These are phyloP conservation scores for Xanthoconium stramineum DNA, from an alignment of 768 basidiomycete species.

Conservation along the genomic window DNA sequence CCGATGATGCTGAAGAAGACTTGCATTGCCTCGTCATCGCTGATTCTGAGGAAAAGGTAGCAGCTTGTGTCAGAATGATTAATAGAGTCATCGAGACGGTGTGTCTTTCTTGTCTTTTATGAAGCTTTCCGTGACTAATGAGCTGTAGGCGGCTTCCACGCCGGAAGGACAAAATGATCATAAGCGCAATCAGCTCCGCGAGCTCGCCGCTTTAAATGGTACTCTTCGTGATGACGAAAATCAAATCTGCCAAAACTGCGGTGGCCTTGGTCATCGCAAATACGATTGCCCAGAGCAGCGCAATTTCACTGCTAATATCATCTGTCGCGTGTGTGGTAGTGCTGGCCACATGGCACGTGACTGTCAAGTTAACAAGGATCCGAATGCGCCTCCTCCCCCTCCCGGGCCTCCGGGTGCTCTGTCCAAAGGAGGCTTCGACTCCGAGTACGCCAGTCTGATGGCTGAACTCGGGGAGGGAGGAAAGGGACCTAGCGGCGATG, in stretches of 20 bases:
- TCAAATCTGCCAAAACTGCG: slow-evolving; percentile 97
- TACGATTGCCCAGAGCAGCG: slow-evolving; percentile 98
- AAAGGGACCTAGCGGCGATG: slow-evolving; percentile 52
- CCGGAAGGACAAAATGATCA: slow-evolving; percentile 99
- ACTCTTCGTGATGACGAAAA: slow-evolving; percentile 99
- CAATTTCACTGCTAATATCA: slow-evolving; percentile 99
- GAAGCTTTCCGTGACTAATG: not conserved
- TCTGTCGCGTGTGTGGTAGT: slow-evolving; percentile 97
- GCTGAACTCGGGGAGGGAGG: slow-evolving; percentile 91
- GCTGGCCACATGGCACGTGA: slow-evolving; percentile 99
- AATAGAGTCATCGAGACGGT: slow-evolving; percentile 98
- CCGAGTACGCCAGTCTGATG: slow-evolving; percentile 97
- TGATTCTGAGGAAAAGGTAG: slow-evolving; percentile 90
- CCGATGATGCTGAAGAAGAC: slow-evolving; percentile 98
- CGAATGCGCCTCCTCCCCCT: slow-evolving; percentile 63
- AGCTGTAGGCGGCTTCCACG: slow-evolving; percentile 86
- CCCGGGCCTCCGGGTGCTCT: slow-evolving; percentile 33
- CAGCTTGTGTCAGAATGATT: slow-evolving; percentile 89
- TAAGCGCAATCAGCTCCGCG: slow-evolving; percentile 97
- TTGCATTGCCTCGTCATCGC: slow-evolving; percentile 95
- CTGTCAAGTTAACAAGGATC: slow-evolving; percentile 91
- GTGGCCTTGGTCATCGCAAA: slow-evolving; percentile 92
- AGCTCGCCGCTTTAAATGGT: slow-evolving; percentile 95
- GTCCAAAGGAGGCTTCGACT: slow-evolving; percentile 84
- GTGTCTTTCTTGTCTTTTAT: slow-evolving; percentile 28